Evolutionary conservation across 768 basidiomycete species (phyloP), one percentile per base, ranked within the genome.

Genomic region (Rossbeevera mucosa): DNA sequence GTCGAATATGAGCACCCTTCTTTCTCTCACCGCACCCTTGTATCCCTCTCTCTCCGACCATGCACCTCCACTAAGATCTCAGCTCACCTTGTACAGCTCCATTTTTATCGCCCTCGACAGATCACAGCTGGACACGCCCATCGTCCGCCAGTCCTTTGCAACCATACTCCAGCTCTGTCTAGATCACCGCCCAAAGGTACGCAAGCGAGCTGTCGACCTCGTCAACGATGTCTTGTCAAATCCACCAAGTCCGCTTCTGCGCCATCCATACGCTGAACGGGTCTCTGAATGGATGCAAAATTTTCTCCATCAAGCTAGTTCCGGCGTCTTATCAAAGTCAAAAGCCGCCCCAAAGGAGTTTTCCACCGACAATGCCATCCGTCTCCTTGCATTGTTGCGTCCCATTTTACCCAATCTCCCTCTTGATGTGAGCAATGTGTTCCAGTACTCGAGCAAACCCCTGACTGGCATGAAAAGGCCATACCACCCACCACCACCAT

Each of bases 101-200:
- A 57, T 96, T 16, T 76, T 94, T 53, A 76, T 72, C 52, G 73
- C 84, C n/a, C 75, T 94, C 16, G 89, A 94, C 57, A 72, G 81
- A 24, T 72, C 83, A 0, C 83, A 88, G 42, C 74, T 96, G 50
- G 86, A 90, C 29, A 71, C 68, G 2, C 81, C 77, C 52, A 78
- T 76, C 45, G 76, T 90, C 44, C 84, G 89, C 33, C 90, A 94
- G 66, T 78, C 85, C 3, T 97, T 94, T 75, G 86, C 88, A 41
- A 85, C 89, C 31, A 75, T 96, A 48, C 73, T 98, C 38, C 86
- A 90, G 44, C 72, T 96, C 44, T 85, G 82, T 59, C 76, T 92
- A 41, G 96, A 99, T 71, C 79, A 85, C 4, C 76, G 96, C 47
- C 96, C 96, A 18, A 97, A 98, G 74, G 93, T 99, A 48, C 83